Evolutionary conservation across 805 yeast species (phyloP), one percentile per base, ranked within the genome.

Genomic region (Torulaspora gathmanii): DNA sequence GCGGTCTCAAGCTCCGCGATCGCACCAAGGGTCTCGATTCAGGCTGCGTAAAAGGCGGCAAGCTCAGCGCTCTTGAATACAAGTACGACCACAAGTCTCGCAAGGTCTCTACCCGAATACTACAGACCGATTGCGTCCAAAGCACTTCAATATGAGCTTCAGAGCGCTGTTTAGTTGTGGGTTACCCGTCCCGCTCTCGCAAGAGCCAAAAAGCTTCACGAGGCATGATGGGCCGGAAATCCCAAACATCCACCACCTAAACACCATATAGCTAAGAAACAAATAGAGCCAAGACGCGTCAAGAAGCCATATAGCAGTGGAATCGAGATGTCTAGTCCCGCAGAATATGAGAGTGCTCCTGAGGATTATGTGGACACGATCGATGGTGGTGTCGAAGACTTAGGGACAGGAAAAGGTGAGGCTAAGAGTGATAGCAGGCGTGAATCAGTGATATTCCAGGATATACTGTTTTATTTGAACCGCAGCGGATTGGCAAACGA

Each of bases 1-100:
- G 82, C 44, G 96, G 96, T 1, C 73, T 89, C 40, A 79, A 76
- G 44, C 51, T 82, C 40, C 75, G 75, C 52, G 74, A 76, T 49
- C 87, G 72, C 63, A 72, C 95, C 3, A 79, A 77, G 56, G 98
- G 97, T 0, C 67, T 90, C 31, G 98, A 91, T 59, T 70, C 86
- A 9, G 86, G 86, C 1, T 90, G 97, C 70, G 85, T 80, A 46
- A 75, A 77, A 47, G 96, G 96, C 3, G 82, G 79, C 10, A 62
- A 74, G 47, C 70, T 90, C 38, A 72, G 82, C 25, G 95, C 42
- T 8, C 31, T 48, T 16, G 42, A 44, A 34, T 44, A 44, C 33
- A 22, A 20, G 25, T 44, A 44, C 40, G 17, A 39, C 25, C 47
- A 44, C 33, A 40, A 26, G 34, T 28, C 34, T 11, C 22, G 30